Evolutionary conservation across 352 stramenopile genomes (phyloP), one percentile per base, ranked within the genome.

Genomic region (Paralagenidium karlingii): DNA sequence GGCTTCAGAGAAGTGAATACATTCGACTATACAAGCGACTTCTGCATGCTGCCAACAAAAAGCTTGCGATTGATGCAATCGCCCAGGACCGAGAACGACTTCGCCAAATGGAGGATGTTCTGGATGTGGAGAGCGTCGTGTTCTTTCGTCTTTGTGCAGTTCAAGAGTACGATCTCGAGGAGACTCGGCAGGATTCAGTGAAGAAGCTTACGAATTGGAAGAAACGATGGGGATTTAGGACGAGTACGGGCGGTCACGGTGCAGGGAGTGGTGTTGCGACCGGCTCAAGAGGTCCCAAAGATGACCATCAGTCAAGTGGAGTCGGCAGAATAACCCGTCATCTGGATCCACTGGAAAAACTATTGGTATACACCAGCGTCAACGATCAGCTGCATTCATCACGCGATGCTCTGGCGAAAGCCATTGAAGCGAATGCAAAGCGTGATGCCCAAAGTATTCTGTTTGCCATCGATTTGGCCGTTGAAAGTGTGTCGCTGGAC

Each of bases 121-220:
- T 91, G 24, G 63, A 82, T 38, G 74, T 86, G 1, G 60, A 83
- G 0, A 83, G 69, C 1, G 82, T 91, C 43, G 74, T 87, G 1
- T 91, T 91, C 41, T 91, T 87, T 25, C 54, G 77, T 1, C 26
- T 79, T 10, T 91, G 77, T 40, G 71, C 74, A 0, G 48, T 53
- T 0, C 55, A 73, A 49, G 77, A 91, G 39, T 41, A 73, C 7
- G 73, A 83, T 29, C 42, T 83, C 37, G 74, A 91, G 50, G 60
- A 63, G 11, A 73, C 51, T 31, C 64, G 77, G 0, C 44, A 76
- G 7, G 71, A 83, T 47, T 85, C 74, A 3, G 58, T 65, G 2
- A 66, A 80, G 50, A 85, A 82, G 26, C 29, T 85, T 3, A 53
- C 61, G 4, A 59, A 70, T 24, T 88, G 75, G 75, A 88, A 83